A percentile compares a stretch with the other conserved stretches of the same genome.
Evolutionary conservation across 2,329 filamentous ascomycete species (phyloP).

Genomic region (Aspergillus carbonarius): DNA sequence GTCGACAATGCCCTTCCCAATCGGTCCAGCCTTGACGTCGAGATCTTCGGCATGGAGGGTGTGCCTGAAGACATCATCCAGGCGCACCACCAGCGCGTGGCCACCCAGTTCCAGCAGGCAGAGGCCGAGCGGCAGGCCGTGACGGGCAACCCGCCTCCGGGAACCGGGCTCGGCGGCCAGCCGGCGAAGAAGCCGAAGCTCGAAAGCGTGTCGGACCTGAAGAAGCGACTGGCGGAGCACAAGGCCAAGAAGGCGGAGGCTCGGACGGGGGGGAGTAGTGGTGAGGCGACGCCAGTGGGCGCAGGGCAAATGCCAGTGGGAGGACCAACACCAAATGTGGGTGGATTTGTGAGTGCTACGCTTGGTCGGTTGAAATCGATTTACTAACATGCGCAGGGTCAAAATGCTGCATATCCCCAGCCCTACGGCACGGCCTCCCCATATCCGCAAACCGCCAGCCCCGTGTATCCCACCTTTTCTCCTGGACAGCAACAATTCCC

Average conservation of each 20-base stretch:
- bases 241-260: conserved; percentile 66
- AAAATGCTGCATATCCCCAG: conserved; percentile 45
- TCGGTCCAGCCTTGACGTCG: conserved; percentile 79
- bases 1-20: conserved; percentile 93
- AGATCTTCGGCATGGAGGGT: conserved; percentile 98
- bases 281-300: conserved; percentile 57
- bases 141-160: conserved; percentile 79
- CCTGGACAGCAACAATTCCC: conserved; percentile 39
- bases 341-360: conserved; percentile 57
- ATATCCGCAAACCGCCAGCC: conserved; percentile 42
- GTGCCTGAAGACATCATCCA: conserved; percentile 82
- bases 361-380: not conserved
- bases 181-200: conserved; percentile 65
- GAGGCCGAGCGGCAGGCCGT: conserved; percentile 78
- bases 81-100: conserved; percentile 81
- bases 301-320: conserved; percentile 47
- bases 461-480: conserved; percentile 37
- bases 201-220: conserved; percentile 74
- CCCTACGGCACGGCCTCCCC: conserved; percentile 39
- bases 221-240: conserved; percentile 75
- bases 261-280: conserved; percentile 55
- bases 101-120: conserved; percentile 79
- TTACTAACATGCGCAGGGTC: conserved; percentile 12
- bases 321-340: conserved; percentile 50
- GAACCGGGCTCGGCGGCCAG: conserved; percentile 47